phyloP scores from a whole-genome alignment of 1,284 basidiomycete species.

The Agaricales sp. region DNA sequence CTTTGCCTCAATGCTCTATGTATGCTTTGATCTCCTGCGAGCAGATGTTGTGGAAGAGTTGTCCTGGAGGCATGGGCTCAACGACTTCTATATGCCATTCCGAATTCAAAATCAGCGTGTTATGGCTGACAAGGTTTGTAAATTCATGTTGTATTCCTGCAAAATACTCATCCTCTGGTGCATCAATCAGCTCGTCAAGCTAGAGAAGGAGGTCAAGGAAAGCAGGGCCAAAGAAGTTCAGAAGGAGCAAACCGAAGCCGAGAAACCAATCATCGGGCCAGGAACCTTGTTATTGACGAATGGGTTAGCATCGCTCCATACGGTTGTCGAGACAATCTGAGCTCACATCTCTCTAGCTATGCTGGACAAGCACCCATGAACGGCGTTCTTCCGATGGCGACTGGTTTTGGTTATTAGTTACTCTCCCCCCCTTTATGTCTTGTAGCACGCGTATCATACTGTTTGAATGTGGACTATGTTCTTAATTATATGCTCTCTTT shows the following conservation, averaged over 20 bases:
- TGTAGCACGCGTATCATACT: background rate
- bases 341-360: background rate
- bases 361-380: background rate
- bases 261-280: slow-evolving; percentile 77
- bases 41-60: slow-evolving; percentile 91
- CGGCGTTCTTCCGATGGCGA: background rate
- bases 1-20: slow-evolving; percentile 84
- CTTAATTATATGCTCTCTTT: too few species aligned
- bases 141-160: background rate
- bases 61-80: slow-evolving; percentile 90
- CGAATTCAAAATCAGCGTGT: slow-evolving; percentile 80
- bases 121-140: slow-evolving; percentile 50
- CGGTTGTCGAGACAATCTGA: background rate
- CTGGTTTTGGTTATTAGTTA: background rate
- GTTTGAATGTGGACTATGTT: background rate
- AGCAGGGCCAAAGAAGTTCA: slow-evolving; percentile 72
- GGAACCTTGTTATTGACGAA: slow-evolving; percentile 17
- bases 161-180: slow-evolving; percentile 10
- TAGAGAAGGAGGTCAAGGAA: slow-evolving; percentile 83
- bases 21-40: slow-evolving; percentile 89
- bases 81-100: slow-evolving; percentile 96
- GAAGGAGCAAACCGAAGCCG: slow-evolving; percentile 79
- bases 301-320: background rate
- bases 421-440: too few species aligned
- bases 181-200: slow-evolving; percentile 40